Conservation (phyloP, 352 stramenopile genomes). For the Pythium volutum region DNA sequence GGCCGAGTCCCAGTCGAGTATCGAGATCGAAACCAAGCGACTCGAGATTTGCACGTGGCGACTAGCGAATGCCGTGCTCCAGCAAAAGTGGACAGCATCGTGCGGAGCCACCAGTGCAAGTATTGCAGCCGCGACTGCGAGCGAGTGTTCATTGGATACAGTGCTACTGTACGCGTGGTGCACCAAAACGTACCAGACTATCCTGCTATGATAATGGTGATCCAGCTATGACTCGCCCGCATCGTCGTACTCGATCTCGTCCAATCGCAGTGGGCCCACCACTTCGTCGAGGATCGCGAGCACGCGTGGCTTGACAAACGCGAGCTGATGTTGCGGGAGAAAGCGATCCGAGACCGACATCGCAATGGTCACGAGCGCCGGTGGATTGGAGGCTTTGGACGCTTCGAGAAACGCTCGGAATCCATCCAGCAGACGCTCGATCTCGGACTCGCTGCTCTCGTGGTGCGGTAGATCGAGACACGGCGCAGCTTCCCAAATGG, state of each 20-base stretch:
- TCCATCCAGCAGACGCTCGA: conserved; percentile 17
- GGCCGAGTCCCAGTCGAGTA: conserved; percentile 27
- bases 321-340: conserved; percentile 58
- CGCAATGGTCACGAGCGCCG: conserved; percentile 79
- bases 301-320: conserved; percentile 41
- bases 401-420: conserved; percentile 28
- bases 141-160: conserved; percentile 39
- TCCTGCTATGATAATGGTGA: conserved; percentile 39
- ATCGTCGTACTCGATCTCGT: conserved; percentile 57
- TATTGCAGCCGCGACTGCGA: conserved; percentile 20
- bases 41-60: conserved; percentile 43
- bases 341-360: conserved; percentile 77
- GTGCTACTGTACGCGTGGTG: conserved; percentile 59
- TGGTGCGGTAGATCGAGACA: conserved; percentile 73
- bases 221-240: neutral
- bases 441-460: conserved; percentile 51
- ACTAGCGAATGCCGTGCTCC: conserved; percentile 34
- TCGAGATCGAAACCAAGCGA: conserved; percentile 22
- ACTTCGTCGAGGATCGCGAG: conserved; percentile 44
- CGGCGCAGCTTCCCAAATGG: conserved; percentile 49
- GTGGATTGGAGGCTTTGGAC: conserved; percentile 32
- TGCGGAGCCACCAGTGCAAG: conserved; percentile 33
- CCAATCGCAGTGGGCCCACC: conserved; percentile 33
- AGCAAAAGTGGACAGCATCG: conserved; percentile 36
- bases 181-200: conserved; percentile 43